Conservation (phyloP, 2,329 filamentous ascomycete genomes). For the Cladorrhinum sp. region DNA sequence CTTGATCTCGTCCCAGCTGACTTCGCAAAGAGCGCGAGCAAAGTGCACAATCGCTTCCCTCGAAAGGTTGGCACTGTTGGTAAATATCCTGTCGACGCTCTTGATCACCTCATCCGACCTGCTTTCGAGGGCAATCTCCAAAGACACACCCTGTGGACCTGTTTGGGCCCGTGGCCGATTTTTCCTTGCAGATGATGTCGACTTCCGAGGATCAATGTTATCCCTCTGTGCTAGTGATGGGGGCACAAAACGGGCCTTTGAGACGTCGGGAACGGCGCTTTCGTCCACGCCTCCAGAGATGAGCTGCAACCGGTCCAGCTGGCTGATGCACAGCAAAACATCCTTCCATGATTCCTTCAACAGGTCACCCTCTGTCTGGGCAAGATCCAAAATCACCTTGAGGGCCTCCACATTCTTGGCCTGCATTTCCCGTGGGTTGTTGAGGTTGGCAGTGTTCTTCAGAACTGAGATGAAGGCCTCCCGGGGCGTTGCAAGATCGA, state of each 20-base stretch:
- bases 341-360: constrained; percentile 93
- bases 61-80: constrained; percentile 87
- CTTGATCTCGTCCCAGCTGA: constrained; percentile 99
- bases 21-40: constrained; percentile 84
- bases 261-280: constrained; percentile 86
- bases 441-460: constrained; percentile 90
- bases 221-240: constrained; percentile 48
- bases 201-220: constrained; percentile 60
- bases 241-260: constrained; percentile 71
- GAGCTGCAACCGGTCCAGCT: constrained; percentile 90
- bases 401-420: constrained; percentile 95
- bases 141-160: constrained; percentile 62
- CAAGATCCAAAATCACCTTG: constrained; percentile 86
- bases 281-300: constrained; percentile 95
- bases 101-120: constrained; percentile 91
- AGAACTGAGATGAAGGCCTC: constrained; percentile 93
- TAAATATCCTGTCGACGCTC: constrained; percentile 92
- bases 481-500: constrained; percentile 87
- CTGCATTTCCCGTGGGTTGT: constrained; percentile 92
- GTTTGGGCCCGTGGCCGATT: constrained; percentile 53
- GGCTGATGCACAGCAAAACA: constrained; percentile 89
- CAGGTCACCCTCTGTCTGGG: constrained; percentile 86
- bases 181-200: constrained; percentile 56
- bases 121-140: constrained; percentile 86
- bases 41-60: constrained; percentile 96